Evolutionary conservation across 345 rosid species (phyloP).

Genomic region (Toxicodendron radicans): DNA sequence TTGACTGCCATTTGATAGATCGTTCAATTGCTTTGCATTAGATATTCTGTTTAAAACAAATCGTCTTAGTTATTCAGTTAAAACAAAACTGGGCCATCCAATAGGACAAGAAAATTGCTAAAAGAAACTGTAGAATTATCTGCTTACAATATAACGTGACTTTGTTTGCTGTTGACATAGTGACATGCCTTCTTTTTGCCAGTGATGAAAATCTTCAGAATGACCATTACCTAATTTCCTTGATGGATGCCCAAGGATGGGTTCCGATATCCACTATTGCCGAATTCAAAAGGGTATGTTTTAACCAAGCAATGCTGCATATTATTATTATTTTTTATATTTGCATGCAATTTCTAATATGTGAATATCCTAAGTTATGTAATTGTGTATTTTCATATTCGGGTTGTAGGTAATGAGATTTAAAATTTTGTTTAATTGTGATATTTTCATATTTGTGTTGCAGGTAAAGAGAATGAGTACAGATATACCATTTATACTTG

Average conservation of each 20-base stretch:
- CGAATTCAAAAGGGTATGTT: conserved; percentile 80
- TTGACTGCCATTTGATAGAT: neutral
- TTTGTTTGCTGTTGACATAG: conserved; percentile 12
- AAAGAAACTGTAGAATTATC: neutral
- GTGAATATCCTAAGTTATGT: neutral
- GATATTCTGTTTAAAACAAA: neutral
- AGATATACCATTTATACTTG: conserved; percentile 68
- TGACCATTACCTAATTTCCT: conserved; percentile 64
- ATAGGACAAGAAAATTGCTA: neutral
- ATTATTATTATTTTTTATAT: conserved; percentile 3
- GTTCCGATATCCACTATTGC: conserved; percentile 72
- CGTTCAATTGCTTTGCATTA: neutral
- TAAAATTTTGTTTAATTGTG: too few species aligned
- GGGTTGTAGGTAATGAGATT: too few species aligned
- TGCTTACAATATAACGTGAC: neutral
- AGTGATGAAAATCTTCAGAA: conserved; percentile 84
- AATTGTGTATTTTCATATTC: neutral
- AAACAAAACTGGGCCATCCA: neutral
- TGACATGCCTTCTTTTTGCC: conserved; percentile 29
- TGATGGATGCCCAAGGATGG: conserved; percentile 97
- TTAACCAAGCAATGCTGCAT: neutral
- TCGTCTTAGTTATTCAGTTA: neutral
- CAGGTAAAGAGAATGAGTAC: conserved; percentile 89
- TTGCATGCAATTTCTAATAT: neutral
- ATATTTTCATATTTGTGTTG: conserved; percentile 2